Conservation (phyloP, 108 stramenopile species). For the Aurantiochytrium sp. region DNA sequence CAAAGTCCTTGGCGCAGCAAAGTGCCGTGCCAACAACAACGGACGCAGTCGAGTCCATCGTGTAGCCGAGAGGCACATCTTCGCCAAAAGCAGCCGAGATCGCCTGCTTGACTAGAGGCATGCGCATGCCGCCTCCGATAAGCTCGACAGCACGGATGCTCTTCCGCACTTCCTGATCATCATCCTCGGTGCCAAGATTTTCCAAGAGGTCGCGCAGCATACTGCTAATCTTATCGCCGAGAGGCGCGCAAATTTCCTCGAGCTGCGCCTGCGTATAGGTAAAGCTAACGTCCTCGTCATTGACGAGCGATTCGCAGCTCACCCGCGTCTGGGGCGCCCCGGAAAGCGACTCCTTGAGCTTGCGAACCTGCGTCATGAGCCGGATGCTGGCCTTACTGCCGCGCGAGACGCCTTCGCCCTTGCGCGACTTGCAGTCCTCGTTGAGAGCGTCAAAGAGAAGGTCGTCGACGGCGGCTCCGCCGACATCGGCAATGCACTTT, state of each 20-base stretch:
- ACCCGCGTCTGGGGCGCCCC: background rate
- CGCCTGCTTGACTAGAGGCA: slow-evolving; percentile 15
- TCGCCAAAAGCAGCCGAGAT: background rate
- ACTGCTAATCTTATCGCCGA: background rate
- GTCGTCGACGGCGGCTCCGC: background rate
- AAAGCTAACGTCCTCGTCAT: slow-evolving; percentile 9
- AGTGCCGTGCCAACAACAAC: background rate
- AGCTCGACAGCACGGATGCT: background rate
- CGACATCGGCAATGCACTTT: background rate
- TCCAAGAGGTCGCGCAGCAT: background rate
- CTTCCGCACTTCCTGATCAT: background rate
- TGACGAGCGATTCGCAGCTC: background rate
- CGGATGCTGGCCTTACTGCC: background rate
- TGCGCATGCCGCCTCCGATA: slow-evolving; percentile 20
- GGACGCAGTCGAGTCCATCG: slow-evolving; percentile 13
- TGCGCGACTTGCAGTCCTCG: background rate
- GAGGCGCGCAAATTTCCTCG: background rate
- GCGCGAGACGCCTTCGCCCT: background rate
- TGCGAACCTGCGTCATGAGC: slow-evolving; percentile 8
- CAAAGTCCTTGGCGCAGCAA: background rate
- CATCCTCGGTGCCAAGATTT: background rate
- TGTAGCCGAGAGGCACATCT: background rate
- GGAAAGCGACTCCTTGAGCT: background rate
- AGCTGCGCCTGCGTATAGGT: background rate
- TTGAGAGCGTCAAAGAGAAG: background rate